Conservation (phyloP, 75 land plant species). For the Cryptomeria japonica region DNA sequence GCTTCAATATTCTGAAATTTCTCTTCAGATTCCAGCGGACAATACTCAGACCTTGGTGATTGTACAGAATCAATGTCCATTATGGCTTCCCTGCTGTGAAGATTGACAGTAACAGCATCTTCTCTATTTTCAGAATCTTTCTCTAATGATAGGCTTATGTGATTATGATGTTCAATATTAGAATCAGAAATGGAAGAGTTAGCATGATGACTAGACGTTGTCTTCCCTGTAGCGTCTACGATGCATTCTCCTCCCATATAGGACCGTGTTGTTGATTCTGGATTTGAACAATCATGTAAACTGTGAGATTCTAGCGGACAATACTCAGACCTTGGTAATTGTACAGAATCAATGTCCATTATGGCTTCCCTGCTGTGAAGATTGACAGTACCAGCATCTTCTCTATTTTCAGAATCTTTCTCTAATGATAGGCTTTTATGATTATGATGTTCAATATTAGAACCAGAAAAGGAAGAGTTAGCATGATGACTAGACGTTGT, state of each 20-base stretch:
- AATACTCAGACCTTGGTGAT: not conserved
- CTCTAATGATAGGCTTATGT: not conserved
- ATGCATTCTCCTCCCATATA: not conserved
- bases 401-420: not conserved
- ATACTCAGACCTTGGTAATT: not conserved
- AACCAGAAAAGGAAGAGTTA: not conserved
- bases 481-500: not conserved
- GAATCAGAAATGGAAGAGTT: not conserved
- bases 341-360: not conserved
- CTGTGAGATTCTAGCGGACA: not conserved
- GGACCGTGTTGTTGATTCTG: not conserved
- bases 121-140: slow-evolving; percentile 1
- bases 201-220: not conserved
- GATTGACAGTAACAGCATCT: not conserved
- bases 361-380: not conserved
- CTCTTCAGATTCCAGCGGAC: not conserved
- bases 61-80: not conserved
- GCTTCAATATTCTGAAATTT: not conserved
- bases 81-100: not conserved
- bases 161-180: not conserved
- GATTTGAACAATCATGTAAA: not conserved
- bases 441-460: not conserved
- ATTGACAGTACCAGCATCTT: not conserved
- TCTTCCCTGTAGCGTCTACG: not conserved
- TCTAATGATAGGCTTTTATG: not conserved